Evolutionary conservation across 352 stramenopile species (phyloP).

Genomic region (Saprolegnia parasitica): DNA sequence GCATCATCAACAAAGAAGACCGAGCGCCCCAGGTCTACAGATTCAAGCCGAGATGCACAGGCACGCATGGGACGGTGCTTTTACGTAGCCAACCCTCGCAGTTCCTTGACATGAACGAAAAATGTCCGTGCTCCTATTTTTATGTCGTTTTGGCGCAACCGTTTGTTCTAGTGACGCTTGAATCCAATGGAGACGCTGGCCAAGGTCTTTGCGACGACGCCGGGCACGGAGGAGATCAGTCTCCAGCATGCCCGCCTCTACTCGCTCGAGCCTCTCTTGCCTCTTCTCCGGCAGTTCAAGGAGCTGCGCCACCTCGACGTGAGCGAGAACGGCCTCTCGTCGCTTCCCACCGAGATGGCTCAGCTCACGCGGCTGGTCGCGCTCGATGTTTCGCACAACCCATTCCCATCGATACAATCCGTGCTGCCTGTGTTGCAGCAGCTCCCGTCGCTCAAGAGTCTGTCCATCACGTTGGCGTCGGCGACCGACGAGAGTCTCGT

Average conservation of each 20-base stretch:
- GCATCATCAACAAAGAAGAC: too few relatives aligned
- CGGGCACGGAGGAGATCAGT: slow-evolving; percentile 5
- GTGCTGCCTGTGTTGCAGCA: slow-evolving; percentile 41
- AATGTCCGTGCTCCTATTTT: background rate
- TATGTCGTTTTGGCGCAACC: background rate
- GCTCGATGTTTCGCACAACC: slow-evolving; percentile 53
- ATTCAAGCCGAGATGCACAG: too few relatives aligned
- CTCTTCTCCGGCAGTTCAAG: slow-evolving; percentile 37
- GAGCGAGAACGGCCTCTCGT: slow-evolving; percentile 45
- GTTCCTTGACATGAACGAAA: background rate
- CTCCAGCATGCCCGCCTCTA: slow-evolving; percentile 17
- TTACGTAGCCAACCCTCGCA: too few relatives aligned
- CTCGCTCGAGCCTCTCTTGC: background rate
- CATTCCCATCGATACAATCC: slow-evolving; percentile 40
- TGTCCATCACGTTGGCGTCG: slow-evolving; percentile 48
- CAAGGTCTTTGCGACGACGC: background rate
- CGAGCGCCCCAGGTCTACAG: too few relatives aligned
- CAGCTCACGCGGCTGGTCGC: slow-evolving; percentile 50
- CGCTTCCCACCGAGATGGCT: slow-evolving; percentile 42
- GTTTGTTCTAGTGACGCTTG: background rate
- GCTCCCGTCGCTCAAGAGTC: slow-evolving; percentile 52
- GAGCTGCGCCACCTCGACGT: slow-evolving; percentile 53
- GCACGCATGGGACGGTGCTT: too few relatives aligned
- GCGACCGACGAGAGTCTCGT: slow-evolving; percentile 49
- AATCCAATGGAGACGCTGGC: slow-evolving; percentile 6